Percentiles rank a stretch among this genome's conserved stretches.
phyloP scores from a whole-genome alignment of 1,284 basidiomycete genomes.

The Trametes sp. region DNA sequence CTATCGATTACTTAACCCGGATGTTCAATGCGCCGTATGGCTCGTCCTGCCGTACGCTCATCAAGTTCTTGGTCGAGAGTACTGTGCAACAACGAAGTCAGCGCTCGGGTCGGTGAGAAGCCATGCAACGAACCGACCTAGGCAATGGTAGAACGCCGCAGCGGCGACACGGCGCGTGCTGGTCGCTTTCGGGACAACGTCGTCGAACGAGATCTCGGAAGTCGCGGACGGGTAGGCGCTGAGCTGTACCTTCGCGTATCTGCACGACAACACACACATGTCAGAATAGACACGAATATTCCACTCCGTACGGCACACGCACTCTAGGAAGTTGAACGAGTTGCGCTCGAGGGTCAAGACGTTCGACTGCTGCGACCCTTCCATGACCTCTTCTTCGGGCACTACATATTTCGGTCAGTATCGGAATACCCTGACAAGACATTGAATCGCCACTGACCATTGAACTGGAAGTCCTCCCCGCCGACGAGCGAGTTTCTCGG shows the following conservation, averaged over 20 bases:
- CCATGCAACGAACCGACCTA: conserved; percentile 56
- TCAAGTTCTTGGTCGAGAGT: conserved; percentile 68
- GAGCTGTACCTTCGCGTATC: conserved; percentile 80
- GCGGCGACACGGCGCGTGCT: conserved; percentile 80
- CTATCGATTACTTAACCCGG: conserved; percentile 40
- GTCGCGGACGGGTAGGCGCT: conserved; percentile 58
- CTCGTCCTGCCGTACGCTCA: conserved; percentile 59
- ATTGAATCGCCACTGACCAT: conserved; percentile 52
- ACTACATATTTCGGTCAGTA: conserved; percentile 34
- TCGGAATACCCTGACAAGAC: too few relatives aligned
- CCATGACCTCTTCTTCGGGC: conserved; percentile 44
- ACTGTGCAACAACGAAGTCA: conserved; percentile 48
- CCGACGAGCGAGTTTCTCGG: conserved; percentile 48
- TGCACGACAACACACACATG: conserved; percentile 37
- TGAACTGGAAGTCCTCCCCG: conserved; percentile 70
- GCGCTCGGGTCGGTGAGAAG: background rate
- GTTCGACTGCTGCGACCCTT: conserved; percentile 62
- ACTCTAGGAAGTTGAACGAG: conserved; percentile 83
- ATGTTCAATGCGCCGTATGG: conserved; percentile 60
- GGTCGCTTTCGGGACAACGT: conserved; percentile 66
- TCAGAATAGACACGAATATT: background rate
- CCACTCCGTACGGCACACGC: conserved; percentile 32
- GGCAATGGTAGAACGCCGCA: conserved; percentile 81
- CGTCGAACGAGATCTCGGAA: conserved; percentile 65
- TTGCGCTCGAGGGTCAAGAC: conserved; percentile 71